Evolutionary conservation across 1,284 basidiomycete species (phyloP).

Genomic region (Singerocomus inundabilis): DNA sequence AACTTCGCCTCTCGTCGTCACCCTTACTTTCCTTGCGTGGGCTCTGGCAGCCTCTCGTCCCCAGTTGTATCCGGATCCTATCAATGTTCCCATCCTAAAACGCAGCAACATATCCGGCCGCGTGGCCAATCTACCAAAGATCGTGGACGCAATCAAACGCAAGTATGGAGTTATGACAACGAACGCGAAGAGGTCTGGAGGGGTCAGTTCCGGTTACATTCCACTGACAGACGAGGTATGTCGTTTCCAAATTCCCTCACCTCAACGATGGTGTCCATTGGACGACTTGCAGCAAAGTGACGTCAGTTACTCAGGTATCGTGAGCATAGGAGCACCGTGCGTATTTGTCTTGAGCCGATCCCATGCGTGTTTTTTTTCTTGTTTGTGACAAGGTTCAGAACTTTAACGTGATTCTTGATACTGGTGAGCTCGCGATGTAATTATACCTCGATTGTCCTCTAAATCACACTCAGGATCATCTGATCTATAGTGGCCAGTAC

Average conservation of each 20-base stretch:
- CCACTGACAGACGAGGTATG: constrained; percentile 42
- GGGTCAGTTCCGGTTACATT: constrained; percentile 9
- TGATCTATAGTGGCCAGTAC: constrained; percentile 72
- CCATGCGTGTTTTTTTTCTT: too few relatives aligned
- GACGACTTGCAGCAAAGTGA: constrained; percentile 28
- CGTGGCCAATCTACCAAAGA: constrained; percentile 18
- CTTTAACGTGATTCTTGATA: constrained; percentile 50
- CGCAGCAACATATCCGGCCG: constrained; percentile 8
- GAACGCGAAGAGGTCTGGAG: constrained; percentile 7
- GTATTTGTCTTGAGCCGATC: constrained; percentile 18
- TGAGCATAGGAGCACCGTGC: constrained; percentile 53
- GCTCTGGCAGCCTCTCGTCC: constrained; percentile 9
- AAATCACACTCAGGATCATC: constrained; percentile 49
- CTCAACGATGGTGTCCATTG: background rate
- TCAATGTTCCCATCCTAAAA: constrained; percentile 27
- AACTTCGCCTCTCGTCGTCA: constrained; percentile 10
- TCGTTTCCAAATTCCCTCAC: background rate
- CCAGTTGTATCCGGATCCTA: constrained; percentile 1
- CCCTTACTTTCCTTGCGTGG: constrained; percentile 5
- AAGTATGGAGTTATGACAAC: constrained; percentile 21
- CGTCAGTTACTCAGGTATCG: constrained; percentile 41
- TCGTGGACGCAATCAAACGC: constrained; percentile 13
- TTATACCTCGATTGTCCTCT: background rate
- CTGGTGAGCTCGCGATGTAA: constrained; percentile 34
- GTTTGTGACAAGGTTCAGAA: constrained; percentile 28